Percentiles rank a stretch among this genome's conserved stretches.
These are phyloP conservation scores for Chlorokybus atmophyticus DNA, from an alignment of 139 green algal species.

Conservation along the genomic window DNA sequence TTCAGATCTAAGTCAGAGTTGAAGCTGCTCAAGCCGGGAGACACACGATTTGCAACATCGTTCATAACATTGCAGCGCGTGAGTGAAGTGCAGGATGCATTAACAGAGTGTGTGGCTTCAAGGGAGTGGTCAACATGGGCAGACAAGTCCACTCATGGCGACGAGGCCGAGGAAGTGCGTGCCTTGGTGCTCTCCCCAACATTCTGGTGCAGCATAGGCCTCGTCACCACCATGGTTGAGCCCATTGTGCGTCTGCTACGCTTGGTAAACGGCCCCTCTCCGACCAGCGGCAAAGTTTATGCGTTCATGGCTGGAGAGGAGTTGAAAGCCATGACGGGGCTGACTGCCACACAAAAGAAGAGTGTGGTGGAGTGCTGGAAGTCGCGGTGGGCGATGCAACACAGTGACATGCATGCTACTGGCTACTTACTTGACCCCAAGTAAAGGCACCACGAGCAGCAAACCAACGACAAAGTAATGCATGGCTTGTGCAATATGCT, in stretches of 20 bases:
- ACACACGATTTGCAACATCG: slow-evolving; percentile 4
- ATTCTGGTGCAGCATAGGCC: not conserved
- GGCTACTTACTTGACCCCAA: not conserved
- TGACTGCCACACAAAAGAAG: not conserved
- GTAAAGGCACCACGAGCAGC: not conserved
- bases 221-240: not conserved
- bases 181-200: not conserved
- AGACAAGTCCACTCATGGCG: not conserved
- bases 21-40: slow-evolving; percentile 3
- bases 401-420: not conserved
- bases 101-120: not conserved
- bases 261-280: not conserved
- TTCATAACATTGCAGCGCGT: slow-evolving; percentile 1
- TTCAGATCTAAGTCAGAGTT: not conserved
- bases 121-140: not conserved
- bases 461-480: not conserved
- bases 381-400: not conserved
- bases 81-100: not conserved
- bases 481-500: not conserved
- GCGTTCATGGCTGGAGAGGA: not conserved
- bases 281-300: slow-evolving; percentile 1
- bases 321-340: not conserved
- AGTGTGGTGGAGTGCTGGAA: not conserved
- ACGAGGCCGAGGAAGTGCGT: not conserved
- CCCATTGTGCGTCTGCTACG: not conserved